A percentile compares a stretch with the other conserved stretches of the same genome.
phyloP scores from a whole-genome alignment of 371 early-diverging fungal species.

The Nematocida homosporus region DNA sequence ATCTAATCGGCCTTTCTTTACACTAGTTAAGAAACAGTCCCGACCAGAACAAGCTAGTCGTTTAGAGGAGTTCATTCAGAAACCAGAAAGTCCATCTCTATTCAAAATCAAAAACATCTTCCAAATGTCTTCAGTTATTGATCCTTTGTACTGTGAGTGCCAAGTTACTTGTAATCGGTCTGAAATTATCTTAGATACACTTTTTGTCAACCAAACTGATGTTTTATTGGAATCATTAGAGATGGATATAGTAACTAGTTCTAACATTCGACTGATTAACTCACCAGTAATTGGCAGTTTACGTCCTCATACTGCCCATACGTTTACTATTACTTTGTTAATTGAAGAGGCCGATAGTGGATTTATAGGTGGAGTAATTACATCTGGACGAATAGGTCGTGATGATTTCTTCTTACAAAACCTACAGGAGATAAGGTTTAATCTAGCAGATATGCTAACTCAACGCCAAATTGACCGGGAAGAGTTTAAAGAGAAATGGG shows the following conservation, averaged over 20 bases:
- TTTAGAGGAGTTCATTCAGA: background rate
- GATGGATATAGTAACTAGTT: conserved; percentile 88
- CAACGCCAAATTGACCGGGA: conserved; percentile 26
- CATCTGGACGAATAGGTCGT: conserved; percentile 40
- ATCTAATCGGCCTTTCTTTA: conserved; percentile 5
- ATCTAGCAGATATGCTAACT: conserved; percentile 63
- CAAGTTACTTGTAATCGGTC: conserved; percentile 87
- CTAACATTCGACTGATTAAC: conserved; percentile 90
- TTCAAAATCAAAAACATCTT: conserved; percentile 72
- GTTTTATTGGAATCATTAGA: conserved; percentile 87
- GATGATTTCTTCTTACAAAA: conserved; percentile 55
- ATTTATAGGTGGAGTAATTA: conserved; percentile 63
- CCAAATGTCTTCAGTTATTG: conserved; percentile 88
- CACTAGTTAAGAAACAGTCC: conserved; percentile 24
- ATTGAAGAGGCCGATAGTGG: conserved; percentile 60
- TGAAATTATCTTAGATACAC: conserved; percentile 81
- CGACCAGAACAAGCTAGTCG: background rate
- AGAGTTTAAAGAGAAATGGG: conserved; percentile 64
- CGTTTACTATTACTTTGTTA: conserved; percentile 33
- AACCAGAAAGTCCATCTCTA: conserved; percentile 20
- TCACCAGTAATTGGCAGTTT: conserved; percentile 79
- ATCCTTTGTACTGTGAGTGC: conserved; percentile 95
- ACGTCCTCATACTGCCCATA: conserved; percentile 26
- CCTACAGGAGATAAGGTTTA: conserved; percentile 60
- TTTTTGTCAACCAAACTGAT: conserved; percentile 91